Percentiles rank a stretch among this genome's conserved stretches.
phyloP scores from a whole-genome alignment of 2,329 filamentous ascomycete species.

The Colletotrichum sp. region DNA sequence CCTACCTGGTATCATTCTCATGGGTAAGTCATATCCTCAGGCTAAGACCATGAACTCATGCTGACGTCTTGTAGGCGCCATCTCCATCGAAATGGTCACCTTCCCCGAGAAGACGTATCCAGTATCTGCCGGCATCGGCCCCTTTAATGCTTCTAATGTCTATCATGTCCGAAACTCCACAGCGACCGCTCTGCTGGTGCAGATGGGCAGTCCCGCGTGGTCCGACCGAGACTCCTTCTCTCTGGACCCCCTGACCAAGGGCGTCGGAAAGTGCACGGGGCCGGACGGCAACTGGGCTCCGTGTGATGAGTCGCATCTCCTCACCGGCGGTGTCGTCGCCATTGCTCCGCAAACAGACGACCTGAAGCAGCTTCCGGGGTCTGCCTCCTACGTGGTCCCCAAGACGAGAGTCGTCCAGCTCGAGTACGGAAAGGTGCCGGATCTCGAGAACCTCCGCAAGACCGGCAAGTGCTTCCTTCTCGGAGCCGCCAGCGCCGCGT shows the following conservation, averaged over 20 bases:
- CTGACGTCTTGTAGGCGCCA: not conserved
- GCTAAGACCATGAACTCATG: accelerated
- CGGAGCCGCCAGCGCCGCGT: not conserved
- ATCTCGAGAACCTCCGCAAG: not conserved
- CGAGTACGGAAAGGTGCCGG: slow-evolving; percentile 2
- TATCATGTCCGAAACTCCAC: not conserved
- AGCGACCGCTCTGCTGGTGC: not conserved
- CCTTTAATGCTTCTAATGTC: slow-evolving; percentile 12
- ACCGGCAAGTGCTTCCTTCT: slow-evolving; percentile 3
- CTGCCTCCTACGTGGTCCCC: slow-evolving; percentile 1
- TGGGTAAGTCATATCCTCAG: not conserved
- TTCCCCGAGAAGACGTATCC: slow-evolving; percentile 15
- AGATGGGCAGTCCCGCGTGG: slow-evolving; percentile 17
- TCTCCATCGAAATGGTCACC: slow-evolving; percentile 9
- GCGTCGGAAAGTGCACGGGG: not conserved
- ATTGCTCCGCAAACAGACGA: slow-evolving; percentile 8
- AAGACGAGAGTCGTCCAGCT: not conserved
- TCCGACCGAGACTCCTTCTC: slow-evolving; percentile 14
- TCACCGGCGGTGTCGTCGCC: slow-evolving; percentile 1
- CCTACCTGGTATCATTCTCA: slow-evolving; percentile 7
- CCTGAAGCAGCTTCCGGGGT: not conserved
- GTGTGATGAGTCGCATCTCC: slow-evolving; percentile 10
- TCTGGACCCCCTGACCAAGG: not conserved
- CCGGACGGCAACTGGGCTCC: not conserved
- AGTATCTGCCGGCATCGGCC: slow-evolving; percentile 6